Evolutionary conservation across 2,329 filamentous ascomycete species (phyloP).

Genomic region (Stagonosporopsis vannaccii): DNA sequence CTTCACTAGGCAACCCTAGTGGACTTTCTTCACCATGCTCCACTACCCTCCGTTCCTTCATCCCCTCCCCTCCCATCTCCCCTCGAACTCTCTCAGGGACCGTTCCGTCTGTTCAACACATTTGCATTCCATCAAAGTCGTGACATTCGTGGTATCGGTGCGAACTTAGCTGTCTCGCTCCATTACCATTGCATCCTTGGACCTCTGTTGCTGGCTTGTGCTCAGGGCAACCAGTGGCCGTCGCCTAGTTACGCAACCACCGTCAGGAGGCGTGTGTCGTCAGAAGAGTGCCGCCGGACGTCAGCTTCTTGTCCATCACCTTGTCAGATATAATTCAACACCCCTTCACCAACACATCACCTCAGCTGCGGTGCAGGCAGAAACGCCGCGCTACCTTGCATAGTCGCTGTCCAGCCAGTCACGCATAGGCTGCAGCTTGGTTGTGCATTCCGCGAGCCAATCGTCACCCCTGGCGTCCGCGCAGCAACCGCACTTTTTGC

Average conservation of each 20-base stretch:
- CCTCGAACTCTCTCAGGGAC: constrained; percentile 36
- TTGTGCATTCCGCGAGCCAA: constrained; percentile 46
- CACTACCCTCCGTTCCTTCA: constrained; percentile 40
- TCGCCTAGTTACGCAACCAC: constrained; percentile 38
- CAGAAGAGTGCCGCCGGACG: constrained; percentile 29
- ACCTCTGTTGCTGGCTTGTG: constrained; percentile 16
- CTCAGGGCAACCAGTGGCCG: constrained; percentile 32
- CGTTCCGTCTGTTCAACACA: constrained; percentile 23
- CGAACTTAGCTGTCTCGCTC: constrained; percentile 29
- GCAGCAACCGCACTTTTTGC: constrained; percentile 40
- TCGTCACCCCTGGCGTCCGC: constrained; percentile 41
- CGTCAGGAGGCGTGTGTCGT: constrained; percentile 42
- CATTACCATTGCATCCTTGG: constrained; percentile 14
- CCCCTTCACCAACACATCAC: constrained; percentile 10
- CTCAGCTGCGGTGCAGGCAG: constrained; percentile 31
- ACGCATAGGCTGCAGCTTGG: constrained; percentile 38
- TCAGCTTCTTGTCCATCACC: constrained; percentile 20
- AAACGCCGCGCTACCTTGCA: constrained; percentile 42
- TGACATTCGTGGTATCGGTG: constrained; percentile 27
- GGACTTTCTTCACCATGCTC: constrained; percentile 42
- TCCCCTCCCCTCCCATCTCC: constrained; percentile 32
- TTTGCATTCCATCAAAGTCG: constrained; percentile 21
- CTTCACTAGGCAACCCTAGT: constrained; percentile 38
- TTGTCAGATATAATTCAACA: constrained; percentile 24
- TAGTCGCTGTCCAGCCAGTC: constrained; percentile 33